Conservation (phyloP, 305 asterid species). For the Fraxinus floribunda region DNA sequence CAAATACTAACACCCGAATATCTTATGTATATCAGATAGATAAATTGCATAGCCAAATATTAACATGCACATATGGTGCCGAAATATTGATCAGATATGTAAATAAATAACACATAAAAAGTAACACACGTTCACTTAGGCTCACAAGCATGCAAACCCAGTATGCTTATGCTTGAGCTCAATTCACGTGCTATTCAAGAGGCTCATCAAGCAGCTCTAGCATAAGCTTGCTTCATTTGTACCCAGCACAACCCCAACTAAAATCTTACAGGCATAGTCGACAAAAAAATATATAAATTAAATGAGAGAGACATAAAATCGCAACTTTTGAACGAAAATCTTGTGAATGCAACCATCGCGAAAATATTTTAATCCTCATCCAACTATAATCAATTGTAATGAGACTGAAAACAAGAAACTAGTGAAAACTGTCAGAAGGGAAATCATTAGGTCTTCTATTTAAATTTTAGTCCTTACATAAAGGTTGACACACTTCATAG, state of each 20-base stretch:
- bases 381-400: not conserved
- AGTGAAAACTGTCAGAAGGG: not conserved
- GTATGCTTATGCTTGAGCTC: not conserved
- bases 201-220: not conserved
- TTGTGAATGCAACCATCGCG: not conserved
- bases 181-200: not conserved
- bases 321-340: not conserved
- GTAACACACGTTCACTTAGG: not conserved
- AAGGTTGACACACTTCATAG: not conserved
- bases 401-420: not conserved
- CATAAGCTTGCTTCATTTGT: not conserved
- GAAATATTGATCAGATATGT: not conserved
- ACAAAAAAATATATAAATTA: not conserved
- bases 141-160: not conserved
- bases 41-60: not conserved
- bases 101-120: not conserved
- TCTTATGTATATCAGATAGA: not conserved
- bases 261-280: not conserved
- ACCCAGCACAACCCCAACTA: not conserved
- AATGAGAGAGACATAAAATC: not conserved
- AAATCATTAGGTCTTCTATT: not conserved
- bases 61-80: not conserved
- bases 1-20: not conserved
- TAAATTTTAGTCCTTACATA: not conserved
- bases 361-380: not conserved